Conservation (phyloP, 1,284 basidiomycete genomes). For the Heterobasidion irregulare region DNA sequence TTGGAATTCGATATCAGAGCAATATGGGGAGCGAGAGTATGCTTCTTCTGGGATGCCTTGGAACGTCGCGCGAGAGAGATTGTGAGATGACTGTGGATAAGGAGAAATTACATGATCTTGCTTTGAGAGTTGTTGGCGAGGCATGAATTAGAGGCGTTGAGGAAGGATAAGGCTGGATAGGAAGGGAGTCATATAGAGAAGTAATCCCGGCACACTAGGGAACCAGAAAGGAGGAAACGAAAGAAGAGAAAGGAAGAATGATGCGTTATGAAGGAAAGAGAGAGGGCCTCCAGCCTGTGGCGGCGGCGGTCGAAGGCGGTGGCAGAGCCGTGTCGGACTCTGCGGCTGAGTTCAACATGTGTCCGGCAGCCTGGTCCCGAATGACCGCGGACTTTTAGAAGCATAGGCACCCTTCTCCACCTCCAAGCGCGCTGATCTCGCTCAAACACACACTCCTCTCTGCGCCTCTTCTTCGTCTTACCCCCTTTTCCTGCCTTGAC, state of each 20-base stretch:
- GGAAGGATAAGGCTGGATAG: not conserved
- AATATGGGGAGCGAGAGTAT: not conserved
- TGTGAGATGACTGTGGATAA: not conserved
- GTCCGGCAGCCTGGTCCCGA: not conserved
- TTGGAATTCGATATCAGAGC: not conserved
- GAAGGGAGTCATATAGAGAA: not conserved
- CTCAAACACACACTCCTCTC: not conserved
- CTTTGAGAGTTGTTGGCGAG: not conserved
- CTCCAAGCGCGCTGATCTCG: not conserved
- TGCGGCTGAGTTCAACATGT: not conserved
- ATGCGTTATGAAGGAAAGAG: not conserved
- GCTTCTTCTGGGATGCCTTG: not conserved
- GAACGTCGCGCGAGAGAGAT: not conserved
- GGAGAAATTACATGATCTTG: not conserved
- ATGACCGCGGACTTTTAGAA: not conserved
- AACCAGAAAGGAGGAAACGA: not conserved
- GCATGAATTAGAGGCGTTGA: not conserved
- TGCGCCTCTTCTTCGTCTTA: not conserved
- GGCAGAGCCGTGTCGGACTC: not conserved
- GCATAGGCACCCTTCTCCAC: not conserved
- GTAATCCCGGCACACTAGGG: not conserved
- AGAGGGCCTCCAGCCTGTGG: too few species aligned
- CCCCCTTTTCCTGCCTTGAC: too few species aligned
- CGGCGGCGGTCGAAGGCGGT: not conserved
- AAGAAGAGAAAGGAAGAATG: not conserved